phyloP scores from a whole-genome alignment of 441 rosid species.

The Gossypium trilobum region DNA sequence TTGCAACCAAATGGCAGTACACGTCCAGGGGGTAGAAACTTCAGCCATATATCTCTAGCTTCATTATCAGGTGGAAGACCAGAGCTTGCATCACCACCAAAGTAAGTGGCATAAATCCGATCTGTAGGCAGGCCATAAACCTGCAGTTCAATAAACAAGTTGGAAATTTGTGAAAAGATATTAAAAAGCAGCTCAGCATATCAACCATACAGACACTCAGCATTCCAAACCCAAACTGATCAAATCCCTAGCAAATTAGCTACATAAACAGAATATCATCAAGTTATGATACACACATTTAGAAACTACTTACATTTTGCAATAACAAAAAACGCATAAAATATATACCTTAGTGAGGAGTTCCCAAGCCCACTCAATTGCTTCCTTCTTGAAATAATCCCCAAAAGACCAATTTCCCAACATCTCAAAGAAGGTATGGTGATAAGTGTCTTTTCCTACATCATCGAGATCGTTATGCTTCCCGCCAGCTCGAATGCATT shows the following conservation, averaged over 20 bases:
- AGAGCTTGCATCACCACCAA: slow-evolving; percentile 84
- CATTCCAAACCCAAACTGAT: not conserved
- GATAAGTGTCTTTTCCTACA: slow-evolving; percentile 96
- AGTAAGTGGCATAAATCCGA: slow-evolving; percentile 86
- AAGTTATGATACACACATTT: not conserved
- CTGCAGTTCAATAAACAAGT: slow-evolving; percentile 25
- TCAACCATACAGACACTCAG: not conserved
- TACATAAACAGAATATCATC: not conserved
- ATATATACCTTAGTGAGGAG: slow-evolving; percentile 58
- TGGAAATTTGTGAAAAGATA: not conserved
- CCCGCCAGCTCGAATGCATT: slow-evolving; percentile 96
- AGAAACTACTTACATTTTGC: not conserved
- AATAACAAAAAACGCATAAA: not conserved
- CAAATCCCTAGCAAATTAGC: not conserved
- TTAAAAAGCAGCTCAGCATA: not conserved
- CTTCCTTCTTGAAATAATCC: slow-evolving; percentile 85
- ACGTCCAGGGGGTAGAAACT: slow-evolving; percentile 62
- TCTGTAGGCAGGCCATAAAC: slow-evolving; percentile 70
- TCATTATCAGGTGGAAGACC: slow-evolving; percentile 85
- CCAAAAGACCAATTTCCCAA: slow-evolving; percentile 98
- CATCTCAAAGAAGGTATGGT: slow-evolving; percentile 97
- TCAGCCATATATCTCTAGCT: slow-evolving; percentile 78
- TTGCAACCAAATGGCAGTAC: slow-evolving; percentile 91
- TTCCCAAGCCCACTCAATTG: slow-evolving; percentile 96
- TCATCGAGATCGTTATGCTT: slow-evolving; percentile 96